Evolutionary conservation across 495 filamentous ascomycete species (phyloP).

Genomic region (Aspergillus bertholletiae): DNA sequence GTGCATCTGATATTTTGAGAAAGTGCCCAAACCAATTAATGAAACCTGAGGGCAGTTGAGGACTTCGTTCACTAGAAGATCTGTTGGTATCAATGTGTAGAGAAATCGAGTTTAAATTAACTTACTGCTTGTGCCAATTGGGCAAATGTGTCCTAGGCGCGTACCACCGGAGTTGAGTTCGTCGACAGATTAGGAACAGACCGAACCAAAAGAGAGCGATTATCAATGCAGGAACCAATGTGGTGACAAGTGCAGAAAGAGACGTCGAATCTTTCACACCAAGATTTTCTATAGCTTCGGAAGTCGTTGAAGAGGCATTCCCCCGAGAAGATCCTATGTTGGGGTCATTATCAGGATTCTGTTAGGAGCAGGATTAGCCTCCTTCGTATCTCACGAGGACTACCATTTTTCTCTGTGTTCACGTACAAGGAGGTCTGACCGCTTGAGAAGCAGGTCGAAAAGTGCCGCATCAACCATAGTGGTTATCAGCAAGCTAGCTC

Average conservation of each 20-base stretch:
- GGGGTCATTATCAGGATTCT: constrained; percentile 35
- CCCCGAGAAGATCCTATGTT: constrained; percentile 43
- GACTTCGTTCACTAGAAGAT: constrained; percentile 29
- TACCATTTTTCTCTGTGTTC: neutral
- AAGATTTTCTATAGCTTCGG: constrained; percentile 27
- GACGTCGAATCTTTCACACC: constrained; percentile 34
- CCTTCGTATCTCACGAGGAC: neutral
- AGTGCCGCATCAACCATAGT: constrained; percentile 11
- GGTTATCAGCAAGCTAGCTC: neutral
- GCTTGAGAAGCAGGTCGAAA: constrained; percentile 11
- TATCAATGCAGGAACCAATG: constrained; percentile 65
- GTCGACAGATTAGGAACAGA: constrained; percentile 72
- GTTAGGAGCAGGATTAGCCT: neutral
- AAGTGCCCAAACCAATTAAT: constrained; percentile 64
- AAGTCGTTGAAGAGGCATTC: constrained; percentile 36
- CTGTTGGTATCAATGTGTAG: neutral
- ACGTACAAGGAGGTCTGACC: constrained; percentile 17
- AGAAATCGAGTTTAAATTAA: too few species aligned
- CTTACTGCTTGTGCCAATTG: constrained; percentile 61
- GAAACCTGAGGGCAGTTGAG: constrained; percentile 42
- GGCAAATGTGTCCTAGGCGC: constrained; percentile 79
- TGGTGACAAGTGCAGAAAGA: constrained; percentile 60
- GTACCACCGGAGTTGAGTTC: constrained; percentile 71
- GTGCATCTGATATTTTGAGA: constrained; percentile 55
- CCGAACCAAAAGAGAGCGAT: constrained; percentile 62